phyloP scores from a whole-genome alignment of 1,284 basidiomycete genomes.

The Trichosporon faecale region DNA sequence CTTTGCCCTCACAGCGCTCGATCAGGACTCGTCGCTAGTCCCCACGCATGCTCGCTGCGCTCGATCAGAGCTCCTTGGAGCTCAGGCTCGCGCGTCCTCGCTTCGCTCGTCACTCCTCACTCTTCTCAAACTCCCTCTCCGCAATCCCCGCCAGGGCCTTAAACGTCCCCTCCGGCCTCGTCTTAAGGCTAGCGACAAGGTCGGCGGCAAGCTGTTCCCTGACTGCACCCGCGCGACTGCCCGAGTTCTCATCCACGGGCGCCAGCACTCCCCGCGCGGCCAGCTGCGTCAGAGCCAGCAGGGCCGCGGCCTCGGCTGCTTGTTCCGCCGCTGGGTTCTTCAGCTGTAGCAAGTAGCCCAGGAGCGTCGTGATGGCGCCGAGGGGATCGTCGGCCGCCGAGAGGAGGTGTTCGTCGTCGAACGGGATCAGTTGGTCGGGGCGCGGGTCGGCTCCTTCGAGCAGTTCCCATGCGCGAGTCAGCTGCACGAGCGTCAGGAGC shows the following conservation, averaged over 20 bases:
- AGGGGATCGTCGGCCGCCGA: constrained; percentile 35
- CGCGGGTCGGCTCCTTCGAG: constrained; percentile 65
- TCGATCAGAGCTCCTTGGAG: no score
- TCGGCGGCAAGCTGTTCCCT: constrained; percentile 69
- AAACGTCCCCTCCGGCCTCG: constrained; percentile 53
- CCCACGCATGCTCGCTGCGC: no score
- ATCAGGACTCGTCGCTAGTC: neutral
- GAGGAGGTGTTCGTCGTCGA: constrained; percentile 22
- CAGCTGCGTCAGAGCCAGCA: constrained; percentile 29
- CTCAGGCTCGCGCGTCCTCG: no score
- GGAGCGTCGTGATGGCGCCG: constrained; percentile 62
- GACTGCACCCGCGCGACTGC: constrained; percentile 8
- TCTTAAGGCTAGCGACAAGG: constrained; percentile 63
- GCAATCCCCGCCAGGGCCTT: constrained; percentile 62
- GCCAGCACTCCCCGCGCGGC: constrained; percentile 57
- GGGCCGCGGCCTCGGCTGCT: constrained; percentile 49
- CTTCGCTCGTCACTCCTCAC: constrained; percentile 6
- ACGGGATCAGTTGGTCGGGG: constrained; percentile 19
- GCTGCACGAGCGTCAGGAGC: constrained; percentile 65
- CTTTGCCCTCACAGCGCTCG: neutral
- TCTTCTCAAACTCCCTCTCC: constrained; percentile 40
- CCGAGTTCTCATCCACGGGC: neutral
- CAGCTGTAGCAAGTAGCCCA: constrained; percentile 50
- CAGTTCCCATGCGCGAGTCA: constrained; percentile 67
- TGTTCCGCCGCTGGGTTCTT: constrained; percentile 43